A percentile compares a stretch with the other conserved stretches of the same genome.
Conservation (phyloP, 495 filamentous ascomycete genomes). For the Penicillium fimorum region DNA sequence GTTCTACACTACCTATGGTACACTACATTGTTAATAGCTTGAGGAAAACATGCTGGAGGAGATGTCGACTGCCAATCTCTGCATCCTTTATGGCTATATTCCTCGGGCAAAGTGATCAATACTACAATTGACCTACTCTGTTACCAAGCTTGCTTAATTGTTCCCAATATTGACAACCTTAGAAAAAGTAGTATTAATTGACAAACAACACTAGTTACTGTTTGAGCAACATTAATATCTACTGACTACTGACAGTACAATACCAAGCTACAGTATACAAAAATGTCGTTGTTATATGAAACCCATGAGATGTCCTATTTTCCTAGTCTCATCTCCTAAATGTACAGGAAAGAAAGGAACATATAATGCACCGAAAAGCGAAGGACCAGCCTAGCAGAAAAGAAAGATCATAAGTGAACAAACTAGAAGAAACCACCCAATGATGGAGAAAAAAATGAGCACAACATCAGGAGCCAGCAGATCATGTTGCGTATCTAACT, state of each 20-base stretch:
- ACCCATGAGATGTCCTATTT: slow-evolving; percentile 6
- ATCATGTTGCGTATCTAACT: slow-evolving; percentile 11
- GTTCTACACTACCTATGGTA: background rate
- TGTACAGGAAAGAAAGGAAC: slow-evolving; percentile 26
- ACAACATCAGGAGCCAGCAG: slow-evolving; percentile 24
- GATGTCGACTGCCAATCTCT: background rate
- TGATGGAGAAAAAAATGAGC: background rate
- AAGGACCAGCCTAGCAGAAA: slow-evolving; percentile 15
- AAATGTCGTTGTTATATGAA: background rate
- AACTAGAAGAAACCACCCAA: background rate
- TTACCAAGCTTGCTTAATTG: too few relatives aligned
- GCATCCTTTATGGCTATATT: background rate
- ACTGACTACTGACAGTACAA: background rate
- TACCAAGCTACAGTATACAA: background rate
- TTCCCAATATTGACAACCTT: too few relatives aligned
- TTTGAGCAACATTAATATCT: background rate
- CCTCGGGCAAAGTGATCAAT: background rate
- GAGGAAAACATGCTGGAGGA: background rate
- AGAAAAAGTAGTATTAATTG: too few relatives aligned
- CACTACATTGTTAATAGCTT: too few relatives aligned
- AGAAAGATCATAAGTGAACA: slow-evolving; percentile 12
- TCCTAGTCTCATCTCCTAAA: slow-evolving; percentile 16
- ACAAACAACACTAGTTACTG: background rate
- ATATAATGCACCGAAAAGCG: slow-evolving; percentile 20
- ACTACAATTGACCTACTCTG: background rate